Evolutionary conservation across 2,329 filamentous ascomycete species (phyloP), one percentile per base, ranked within the genome.

Genomic region (Scedosporium minutisporum): DNA sequence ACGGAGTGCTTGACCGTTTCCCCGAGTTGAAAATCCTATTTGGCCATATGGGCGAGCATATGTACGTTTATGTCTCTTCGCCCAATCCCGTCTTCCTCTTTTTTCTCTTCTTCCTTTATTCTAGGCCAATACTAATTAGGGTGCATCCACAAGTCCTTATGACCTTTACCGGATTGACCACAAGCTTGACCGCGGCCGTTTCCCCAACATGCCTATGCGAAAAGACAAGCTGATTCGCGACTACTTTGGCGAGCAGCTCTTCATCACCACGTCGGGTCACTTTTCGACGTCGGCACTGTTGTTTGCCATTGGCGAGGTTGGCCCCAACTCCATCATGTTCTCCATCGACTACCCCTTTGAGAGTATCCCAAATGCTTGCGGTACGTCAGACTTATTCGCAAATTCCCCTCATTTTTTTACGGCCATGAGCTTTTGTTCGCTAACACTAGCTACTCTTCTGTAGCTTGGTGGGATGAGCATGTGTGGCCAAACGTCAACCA

Each of bases 21-120:
- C 75, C 73, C 0, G 69, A 64, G 9, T 66, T 77, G 29, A 76
- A 76, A 65, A 68, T 77, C 46, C 67, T 77, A 46, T 67, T 76
- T 16, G 76, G 76, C 0, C 75, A 78, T 65, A 71, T 76, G 69
- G 75, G 75, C 21, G 75, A 77, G 69, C 41, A 46, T 23, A 27
- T 51, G 51, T 55, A 16, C 5, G 51, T 25, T 55, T n/a, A 1
- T n/a, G 1, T 7, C 9, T 48, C 44, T 3, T 0, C 4, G 44
- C 18, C 5, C 5, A 48, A 18, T 1, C 4, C n/a, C 18, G 2
- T 9, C 18, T 48, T 18, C 18, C 4, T 48, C 16, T 14, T 48
- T 3, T n/a, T 21, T 12, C 14, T 48, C 14, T 12, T 48, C 16
- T 3, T 48, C 16, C 10, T 1, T 48, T 48, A 14, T 14, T 3